Evolutionary conservation across 2,329 filamentous ascomycete genomes (phyloP).

Genomic region (Trichophyton mentagrophytes): DNA sequence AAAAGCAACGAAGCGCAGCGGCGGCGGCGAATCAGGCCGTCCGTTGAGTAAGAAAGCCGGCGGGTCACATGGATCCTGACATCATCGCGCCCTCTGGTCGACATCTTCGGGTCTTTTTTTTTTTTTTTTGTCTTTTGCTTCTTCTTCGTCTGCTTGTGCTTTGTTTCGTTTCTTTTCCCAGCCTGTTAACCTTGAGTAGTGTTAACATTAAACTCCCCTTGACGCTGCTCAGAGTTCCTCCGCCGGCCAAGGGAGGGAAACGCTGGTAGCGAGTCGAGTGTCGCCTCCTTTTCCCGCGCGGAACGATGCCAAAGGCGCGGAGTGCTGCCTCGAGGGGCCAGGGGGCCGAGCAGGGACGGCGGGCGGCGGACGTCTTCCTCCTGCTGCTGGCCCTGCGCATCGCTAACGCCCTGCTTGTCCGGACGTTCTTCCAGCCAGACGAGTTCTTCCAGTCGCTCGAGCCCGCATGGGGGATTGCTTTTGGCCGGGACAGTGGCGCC

Average conservation of each 20-base stretch:
- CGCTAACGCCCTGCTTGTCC: conserved; percentile 62
- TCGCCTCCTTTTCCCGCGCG: background rate
- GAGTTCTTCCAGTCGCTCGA: conserved; percentile 95
- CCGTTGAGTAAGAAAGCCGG: background rate
- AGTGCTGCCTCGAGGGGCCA: background rate
- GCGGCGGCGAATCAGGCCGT: background rate
- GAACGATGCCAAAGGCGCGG: background rate
- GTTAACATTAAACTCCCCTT: too few species aligned
- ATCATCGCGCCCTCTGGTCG: background rate
- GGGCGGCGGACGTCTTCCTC: background rate
- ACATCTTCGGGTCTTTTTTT: background rate
- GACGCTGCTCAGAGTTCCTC: background rate
- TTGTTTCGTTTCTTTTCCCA: too few species aligned
- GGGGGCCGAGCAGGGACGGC: background rate
- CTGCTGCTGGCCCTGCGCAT: conserved; percentile 53
- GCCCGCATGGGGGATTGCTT: conserved; percentile 81
- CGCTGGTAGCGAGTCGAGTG: background rate
- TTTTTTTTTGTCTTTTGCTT: background rate
- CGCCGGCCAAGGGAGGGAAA: background rate
- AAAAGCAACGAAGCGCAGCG: background rate
- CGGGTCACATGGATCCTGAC: background rate
- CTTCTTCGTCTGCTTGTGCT: background rate
- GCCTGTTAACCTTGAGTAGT: background rate
- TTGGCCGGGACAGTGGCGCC: conserved; percentile 62
- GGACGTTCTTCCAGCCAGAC: conserved; percentile 95